Percentiles rank a stretch among this genome's conserved stretches.
Evolutionary conservation across 169 alveolate species (phyloP).

Genomic region (Perkinsus olseni): DNA sequence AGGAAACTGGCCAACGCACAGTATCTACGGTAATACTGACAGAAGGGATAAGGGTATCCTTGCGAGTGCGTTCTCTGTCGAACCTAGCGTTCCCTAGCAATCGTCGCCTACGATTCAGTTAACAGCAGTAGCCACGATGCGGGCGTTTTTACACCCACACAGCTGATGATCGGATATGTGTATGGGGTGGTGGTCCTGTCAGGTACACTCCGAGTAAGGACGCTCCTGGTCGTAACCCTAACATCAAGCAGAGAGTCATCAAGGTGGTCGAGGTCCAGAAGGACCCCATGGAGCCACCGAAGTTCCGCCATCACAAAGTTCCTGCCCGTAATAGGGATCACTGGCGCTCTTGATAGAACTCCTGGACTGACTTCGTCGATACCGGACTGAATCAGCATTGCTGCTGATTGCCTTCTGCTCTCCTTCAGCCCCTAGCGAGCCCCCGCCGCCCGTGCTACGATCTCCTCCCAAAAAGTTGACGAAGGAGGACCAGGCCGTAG

Average conservation of each 20-base stretch:
- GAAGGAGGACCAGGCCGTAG: slow-evolving; percentile 70
- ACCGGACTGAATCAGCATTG: too few species aligned
- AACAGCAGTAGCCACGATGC: too few species aligned
- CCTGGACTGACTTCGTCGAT: too few species aligned
- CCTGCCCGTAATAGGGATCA: slow-evolving; percentile 33
- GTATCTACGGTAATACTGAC: not conserved
- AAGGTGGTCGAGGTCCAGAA: slow-evolving; percentile 71
- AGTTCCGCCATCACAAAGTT: slow-evolving; percentile 83
- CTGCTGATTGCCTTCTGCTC: too few species aligned
- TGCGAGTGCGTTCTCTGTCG: too few species aligned
- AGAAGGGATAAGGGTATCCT: too few species aligned
- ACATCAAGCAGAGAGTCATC: slow-evolving; percentile 65
- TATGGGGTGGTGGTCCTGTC: not conserved
- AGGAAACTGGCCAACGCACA: not conserved
- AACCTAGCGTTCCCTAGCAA: too few species aligned
- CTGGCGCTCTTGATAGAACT: too few species aligned
- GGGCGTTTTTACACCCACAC: too few species aligned
- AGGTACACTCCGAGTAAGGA: slow-evolving; percentile 4
- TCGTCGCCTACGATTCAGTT: too few species aligned
- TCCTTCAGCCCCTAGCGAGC: not conserved
- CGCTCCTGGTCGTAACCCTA: slow-evolving; percentile 47
- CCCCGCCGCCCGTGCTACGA: slow-evolving; percentile 67
- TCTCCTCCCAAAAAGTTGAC: slow-evolving; percentile 90
- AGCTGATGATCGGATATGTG: not conserved
- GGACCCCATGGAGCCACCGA: slow-evolving; percentile 93